Evolutionary conservation across 192 early-diverging fungal species (phyloP).

Genomic region (Diversispora epigaea): DNA sequence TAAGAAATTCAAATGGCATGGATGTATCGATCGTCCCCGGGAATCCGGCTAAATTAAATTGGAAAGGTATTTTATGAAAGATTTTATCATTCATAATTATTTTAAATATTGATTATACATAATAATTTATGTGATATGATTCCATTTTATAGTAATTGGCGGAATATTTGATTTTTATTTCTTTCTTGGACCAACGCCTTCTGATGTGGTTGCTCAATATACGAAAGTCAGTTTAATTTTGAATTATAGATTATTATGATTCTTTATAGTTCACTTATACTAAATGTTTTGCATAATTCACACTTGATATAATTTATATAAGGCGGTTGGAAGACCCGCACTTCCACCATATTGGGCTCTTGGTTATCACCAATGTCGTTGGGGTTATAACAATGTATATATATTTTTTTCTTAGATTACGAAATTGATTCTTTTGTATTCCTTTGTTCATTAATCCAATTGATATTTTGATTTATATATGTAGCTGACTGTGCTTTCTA

Average conservation of each 20-base stretch:
- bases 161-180: constrained; percentile 65
- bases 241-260: neutral
- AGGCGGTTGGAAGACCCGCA: constrained; percentile 54
- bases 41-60: constrained; percentile 31
- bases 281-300: neutral
- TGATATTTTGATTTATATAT: neutral
- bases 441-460: neutral
- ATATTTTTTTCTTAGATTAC: constrained; percentile 34
- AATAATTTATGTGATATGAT: neutral
- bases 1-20: constrained; percentile 69
- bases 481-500: constrained; percentile 8
- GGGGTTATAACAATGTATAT: constrained; percentile 58
- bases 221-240: constrained; percentile 46
- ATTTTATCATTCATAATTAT: neutral
- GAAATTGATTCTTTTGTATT: too few species aligned
- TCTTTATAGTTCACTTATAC: too few species aligned
- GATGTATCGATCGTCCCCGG: constrained; percentile 47
- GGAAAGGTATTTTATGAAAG: constrained; percentile 11
- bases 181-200: constrained; percentile 50
- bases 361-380: constrained; percentile 66
- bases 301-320: neutral
- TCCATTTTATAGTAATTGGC: constrained; percentile 61
- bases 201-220: constrained; percentile 53
- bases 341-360: constrained; percentile 64
- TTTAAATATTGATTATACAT: constrained; percentile 20